Conservation (phyloP, 371 early-diverging fungal genomes). For the Mortierella sp. region DNA sequence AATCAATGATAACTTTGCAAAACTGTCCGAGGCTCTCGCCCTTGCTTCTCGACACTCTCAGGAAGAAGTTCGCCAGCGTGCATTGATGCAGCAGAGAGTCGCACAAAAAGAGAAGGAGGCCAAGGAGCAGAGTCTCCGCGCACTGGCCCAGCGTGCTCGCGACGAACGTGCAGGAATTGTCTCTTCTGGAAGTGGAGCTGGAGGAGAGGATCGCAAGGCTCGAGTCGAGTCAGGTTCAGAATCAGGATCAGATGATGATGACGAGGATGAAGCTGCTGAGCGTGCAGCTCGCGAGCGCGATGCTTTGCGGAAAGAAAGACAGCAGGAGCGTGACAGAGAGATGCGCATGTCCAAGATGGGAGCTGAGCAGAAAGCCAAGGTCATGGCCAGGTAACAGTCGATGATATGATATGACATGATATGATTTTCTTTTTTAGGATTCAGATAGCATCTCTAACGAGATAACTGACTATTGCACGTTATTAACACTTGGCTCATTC, state of each 20-base stretch:
- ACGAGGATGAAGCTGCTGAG: constrained; percentile 59
- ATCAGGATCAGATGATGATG: constrained; percentile 55
- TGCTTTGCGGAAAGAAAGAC: constrained; percentile 84
- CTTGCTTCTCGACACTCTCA: constrained; percentile 95
- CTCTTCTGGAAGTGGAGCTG: constrained; percentile 9
- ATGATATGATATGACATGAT: constrained; percentile 18
- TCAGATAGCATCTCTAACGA: no score
- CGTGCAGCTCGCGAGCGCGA: constrained; percentile 82
- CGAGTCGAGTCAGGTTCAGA: constrained; percentile 28
- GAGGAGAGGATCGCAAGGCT: constrained; percentile 1
- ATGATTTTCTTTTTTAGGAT: not conserved
- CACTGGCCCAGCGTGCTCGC: constrained; percentile 92
- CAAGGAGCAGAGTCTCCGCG: constrained; percentile 90
- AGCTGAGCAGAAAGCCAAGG: constrained; percentile 85
- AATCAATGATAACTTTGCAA: constrained; percentile 97
- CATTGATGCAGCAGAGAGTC: constrained; percentile 90
- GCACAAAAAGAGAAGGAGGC: constrained; percentile 94
- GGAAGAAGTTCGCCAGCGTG: constrained; percentile 91
- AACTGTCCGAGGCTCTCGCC: constrained; percentile 92
- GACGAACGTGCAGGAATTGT: constrained; percentile 74
- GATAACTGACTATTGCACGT: no score
- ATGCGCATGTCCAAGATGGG: constrained; percentile 92
- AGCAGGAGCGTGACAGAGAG: constrained; percentile 89
- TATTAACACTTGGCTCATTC: constrained; percentile 13
- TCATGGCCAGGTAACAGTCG: constrained; percentile 68